Base-by-base conservation (phyloP, 106 monocot species). In the Narthecium ossifragum region DNA sequence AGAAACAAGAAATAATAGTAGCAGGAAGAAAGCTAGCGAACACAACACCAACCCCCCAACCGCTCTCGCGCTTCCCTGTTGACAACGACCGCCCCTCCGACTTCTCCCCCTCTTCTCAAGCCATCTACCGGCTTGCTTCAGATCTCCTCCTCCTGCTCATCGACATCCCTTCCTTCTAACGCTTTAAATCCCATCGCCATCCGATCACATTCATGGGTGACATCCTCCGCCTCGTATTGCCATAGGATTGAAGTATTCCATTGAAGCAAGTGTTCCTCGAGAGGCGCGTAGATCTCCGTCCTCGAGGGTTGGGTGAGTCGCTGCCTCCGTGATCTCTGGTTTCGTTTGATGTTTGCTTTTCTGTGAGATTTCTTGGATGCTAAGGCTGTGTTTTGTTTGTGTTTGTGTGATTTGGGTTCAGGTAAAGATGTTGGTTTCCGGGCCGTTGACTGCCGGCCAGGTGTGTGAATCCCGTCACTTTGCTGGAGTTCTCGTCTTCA, bases 341-440 rank as follows among this genome's bases (percentile, higher is more conserved):
- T 43, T 31, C 5, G 11, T 17, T 55, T n/a, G n/a, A n/a, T n/a
- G n/a, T n/a, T n/a, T n/a, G n/a, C n/a, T n/a, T n/a, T n/a, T n/a
- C n/a, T n/a, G n/a, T n/a, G n/a, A n/a, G n/a, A n/a, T n/a, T n/a
- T n/a, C n/a, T n/a, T n/a, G n/a, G n/a, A n/a, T n/a, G n/a, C n/a
- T n/a, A n/a, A n/a, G n/a, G n/a, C n/a, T n/a, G n/a, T n/a, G n/a
- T 58, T 58, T 23, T 24, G 2, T 10, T 21, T 57, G 11, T 20
- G n/a, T 11, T 5, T 57, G 18, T 34, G 5, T 46, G 28, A 6
- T 29, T 20, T 26, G 30, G 6, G 21, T 13, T 24, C n/a, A 18
- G 28, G 47, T 30, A 37, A 61, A 31, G 31, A 61, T 61, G 61
- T 45, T 46, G 61, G 46, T 46, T n/a, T 46, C 61, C 3, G 61